Percentiles rank a stretch among this genome's conserved stretches.
These are phyloP conservation scores for Passalora sequoiae DNA, from an alignment of 2,329 filamentous ascomycete genomes.

Conservation along the genomic window DNA sequence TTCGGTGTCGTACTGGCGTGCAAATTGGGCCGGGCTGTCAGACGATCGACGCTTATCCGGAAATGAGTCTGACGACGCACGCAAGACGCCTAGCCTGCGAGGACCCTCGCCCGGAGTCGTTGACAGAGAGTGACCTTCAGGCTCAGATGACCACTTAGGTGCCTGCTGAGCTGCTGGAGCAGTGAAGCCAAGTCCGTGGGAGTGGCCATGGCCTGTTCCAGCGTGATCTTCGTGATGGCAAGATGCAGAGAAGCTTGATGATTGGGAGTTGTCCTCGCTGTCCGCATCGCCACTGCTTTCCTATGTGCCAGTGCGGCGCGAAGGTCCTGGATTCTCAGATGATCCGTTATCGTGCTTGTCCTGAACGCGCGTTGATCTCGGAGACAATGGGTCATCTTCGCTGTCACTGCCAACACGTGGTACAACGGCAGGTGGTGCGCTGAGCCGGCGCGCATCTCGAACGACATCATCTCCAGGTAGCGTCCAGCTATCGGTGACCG, in stretches of 20 bases:
- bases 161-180: not conserved
- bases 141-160: not conserved
- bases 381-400: conserved; percentile 8
- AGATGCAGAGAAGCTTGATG: too few relatives aligned
- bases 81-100: not conserved
- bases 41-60: conserved; percentile 9
- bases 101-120: not conserved
- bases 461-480: not conserved
- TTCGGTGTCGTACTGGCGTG: conserved; percentile 7
- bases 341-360: too few relatives aligned
- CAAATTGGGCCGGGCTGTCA: conserved; percentile 7
- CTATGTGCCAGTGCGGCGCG: not conserved
- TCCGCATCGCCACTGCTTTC: not conserved
- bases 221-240: too few relatives aligned
- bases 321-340: not conserved
- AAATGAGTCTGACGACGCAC: not conserved
- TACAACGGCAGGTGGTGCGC: conserved; percentile 1
- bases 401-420: conserved; percentile 6
- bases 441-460: not conserved
- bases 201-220: not conserved
- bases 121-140: not conserved
- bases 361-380: too few relatives aligned
- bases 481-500: conserved; percentile 3
- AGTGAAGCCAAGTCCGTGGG: not conserved
- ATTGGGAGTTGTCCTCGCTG: not conserved